Conservation (phyloP, 257 asterid genomes). For the Ehretia macrophylla region DNA sequence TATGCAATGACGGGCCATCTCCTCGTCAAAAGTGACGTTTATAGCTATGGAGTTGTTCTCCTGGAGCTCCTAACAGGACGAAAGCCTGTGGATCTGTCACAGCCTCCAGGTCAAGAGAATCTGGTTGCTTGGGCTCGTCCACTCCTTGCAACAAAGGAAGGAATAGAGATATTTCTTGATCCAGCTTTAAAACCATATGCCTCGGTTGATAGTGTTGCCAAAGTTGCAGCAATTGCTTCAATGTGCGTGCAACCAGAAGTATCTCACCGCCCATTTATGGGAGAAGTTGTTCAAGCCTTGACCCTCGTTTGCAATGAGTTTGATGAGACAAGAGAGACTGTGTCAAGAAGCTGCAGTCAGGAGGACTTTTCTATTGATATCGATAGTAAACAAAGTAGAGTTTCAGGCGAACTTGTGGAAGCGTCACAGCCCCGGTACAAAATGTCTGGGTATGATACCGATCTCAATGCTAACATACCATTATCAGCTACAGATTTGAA, state of each 20-base stretch:
- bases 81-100: conserved; percentile 85
- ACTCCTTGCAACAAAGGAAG: conserved; percentile 53
- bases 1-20: conserved; percentile 99
- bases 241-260: conserved; percentile 98
- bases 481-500: conserved; percentile 48
- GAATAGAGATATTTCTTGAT: conserved; percentile 58
- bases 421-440: conserved; percentile 21
- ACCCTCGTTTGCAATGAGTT: conserved; percentile 81
- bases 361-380: conserved; percentile 40
- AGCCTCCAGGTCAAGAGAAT: conserved; percentile 88
- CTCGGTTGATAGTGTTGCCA: conserved; percentile 48
- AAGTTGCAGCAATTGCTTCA: conserved; percentile 87
- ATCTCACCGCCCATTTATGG: conserved; percentile 97
- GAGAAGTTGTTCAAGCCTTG: conserved; percentile 93
- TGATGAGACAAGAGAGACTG: conserved; percentile 48
- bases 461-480: conserved; percentile 25
- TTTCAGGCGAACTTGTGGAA: conserved; percentile 40
- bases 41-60: conserved; percentile 93
- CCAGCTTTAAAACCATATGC: conserved; percentile 33
- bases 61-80: conserved; percentile 88
- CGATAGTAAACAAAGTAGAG: conserved; percentile 34
- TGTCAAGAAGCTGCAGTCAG: conserved; percentile 62
- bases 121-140: conserved; percentile 93
- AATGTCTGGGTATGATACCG: conserved; percentile 21
- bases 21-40: conserved; percentile 90